Percentiles rank a stretch among this genome's conserved stretches.
Evolutionary conservation across 768 basidiomycete genomes (phyloP).

Genomic region (Tricholoma sp.): DNA sequence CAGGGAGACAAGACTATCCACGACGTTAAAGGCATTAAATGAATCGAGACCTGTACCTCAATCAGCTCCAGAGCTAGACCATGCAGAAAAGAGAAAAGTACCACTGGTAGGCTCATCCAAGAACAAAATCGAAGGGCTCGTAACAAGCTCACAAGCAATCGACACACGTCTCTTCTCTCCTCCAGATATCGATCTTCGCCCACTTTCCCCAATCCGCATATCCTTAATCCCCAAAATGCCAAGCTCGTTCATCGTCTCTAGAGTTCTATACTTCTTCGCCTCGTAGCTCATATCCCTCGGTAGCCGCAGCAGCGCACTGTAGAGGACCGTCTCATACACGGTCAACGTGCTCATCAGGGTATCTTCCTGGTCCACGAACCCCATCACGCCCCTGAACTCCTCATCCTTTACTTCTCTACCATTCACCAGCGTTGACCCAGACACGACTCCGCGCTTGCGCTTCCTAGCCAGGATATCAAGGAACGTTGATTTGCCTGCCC

Average conservation of each 20-base stretch:
- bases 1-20: conserved; percentile 82
- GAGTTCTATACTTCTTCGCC: conserved; percentile 91
- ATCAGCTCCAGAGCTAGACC: not conserved
- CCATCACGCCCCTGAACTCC: conserved; percentile 81
- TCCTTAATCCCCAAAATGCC: conserved; percentile 91
- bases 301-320: conserved; percentile 84
- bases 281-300: conserved; percentile 93
- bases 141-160: conserved; percentile 97
- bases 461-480: conserved; percentile 95
- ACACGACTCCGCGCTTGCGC: conserved; percentile 73
- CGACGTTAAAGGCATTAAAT: conserved; percentile 92
- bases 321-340: conserved; percentile 95
- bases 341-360: conserved; percentile 96
- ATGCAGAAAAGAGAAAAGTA: conserved; percentile 26
- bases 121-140: conserved; percentile 93
- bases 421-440: conserved; percentile 79
- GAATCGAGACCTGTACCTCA: conserved; percentile 72
- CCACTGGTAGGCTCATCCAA: conserved; percentile 97
- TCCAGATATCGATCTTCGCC: conserved; percentile 88
- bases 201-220: conserved; percentile 82
- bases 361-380: conserved; percentile 98
- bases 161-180: conserved; percentile 97
- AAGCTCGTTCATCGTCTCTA: conserved; percentile 95
- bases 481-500: conserved; percentile 94
- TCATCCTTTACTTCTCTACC: conserved; percentile 70